A percentile compares a stretch with the other conserved stretches of the same genome.
phyloP scores from a whole-genome alignment of 257 asterid genomes.

The Solanum pinnatisectum region DNA sequence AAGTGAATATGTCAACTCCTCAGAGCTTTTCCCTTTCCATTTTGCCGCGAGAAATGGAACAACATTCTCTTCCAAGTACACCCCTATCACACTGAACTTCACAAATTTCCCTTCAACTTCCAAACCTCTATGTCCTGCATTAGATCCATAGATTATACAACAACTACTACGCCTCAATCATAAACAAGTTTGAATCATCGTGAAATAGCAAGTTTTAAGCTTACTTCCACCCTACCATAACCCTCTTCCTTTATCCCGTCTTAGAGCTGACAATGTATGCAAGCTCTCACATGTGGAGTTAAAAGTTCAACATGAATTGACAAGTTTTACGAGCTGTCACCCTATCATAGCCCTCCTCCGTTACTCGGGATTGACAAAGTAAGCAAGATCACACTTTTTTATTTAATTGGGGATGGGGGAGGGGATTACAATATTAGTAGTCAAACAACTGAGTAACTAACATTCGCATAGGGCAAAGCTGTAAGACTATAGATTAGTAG shows the following conservation, averaged over 20 bases:
- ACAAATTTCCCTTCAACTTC: constrained; percentile 55
- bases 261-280: background rate
- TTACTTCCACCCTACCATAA: background rate
- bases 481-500: background rate
- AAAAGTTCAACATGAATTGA: background rate
- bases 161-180: background rate
- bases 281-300: background rate
- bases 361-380: background rate
- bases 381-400: background rate
- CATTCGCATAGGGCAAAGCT: background rate
- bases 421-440: background rate
- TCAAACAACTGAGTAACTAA: background rate
- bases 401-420: background rate
- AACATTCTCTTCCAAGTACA: constrained; percentile 57
- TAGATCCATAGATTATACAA: background rate
- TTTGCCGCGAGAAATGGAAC: constrained; percentile 44
- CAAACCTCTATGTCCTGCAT: constrained; percentile 66
- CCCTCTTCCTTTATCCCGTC: background rate
- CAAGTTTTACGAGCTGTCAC: background rate
- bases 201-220: background rate
- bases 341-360: background rate
- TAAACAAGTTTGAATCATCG: background rate
- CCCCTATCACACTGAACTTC: constrained; percentile 74
- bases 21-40: constrained; percentile 67
- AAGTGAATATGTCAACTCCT: constrained; percentile 48